Base-by-base conservation (phyloP, 805 yeast species). In the Candida endomychidarum region DNA sequence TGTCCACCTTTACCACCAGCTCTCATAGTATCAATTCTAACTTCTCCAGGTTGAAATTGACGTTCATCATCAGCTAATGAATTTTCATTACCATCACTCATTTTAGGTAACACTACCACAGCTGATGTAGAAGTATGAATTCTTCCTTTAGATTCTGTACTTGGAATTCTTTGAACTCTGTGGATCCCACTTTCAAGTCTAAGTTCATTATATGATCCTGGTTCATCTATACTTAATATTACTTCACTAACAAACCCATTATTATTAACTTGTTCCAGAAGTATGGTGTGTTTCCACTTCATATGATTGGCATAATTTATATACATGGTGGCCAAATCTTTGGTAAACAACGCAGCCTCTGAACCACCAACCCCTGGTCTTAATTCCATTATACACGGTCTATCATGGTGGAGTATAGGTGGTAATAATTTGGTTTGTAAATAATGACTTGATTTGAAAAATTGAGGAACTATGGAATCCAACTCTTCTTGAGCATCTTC, bases 1-100 rank as follows among this genome's bases (percentile, higher is more conserved):
- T 91, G 99, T 0, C 99, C 99, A 41, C 99, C 99, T 48, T 93
- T 84, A 3, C 99, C 99, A 41, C 96, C 81, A 0, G 98, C 87
- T 50, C 99, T 74, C 96, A 91, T 93, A n/a, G 93, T 89, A 58
- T 93, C 99, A 3, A 93, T 80, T 41, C 96, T 74, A 16, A 93
- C 80, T 53, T 93, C 99, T 2, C 86, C 95, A 0, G 90, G 86
- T 14, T 79, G 80, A 60, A 93, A 88, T 41, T 77, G 77, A 29
- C 91, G 66, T 52, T 85, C 91, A 40, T 77, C 78, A 8, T 63
- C 68, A 15, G 60, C 58, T 24, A 70, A 62, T 5, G 78, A 68
- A 24, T 51, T 53, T 45, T 74, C 79, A 15, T 67, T 66, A 2
- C 79, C 80, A 17, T 77, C 79, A 4, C 78, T 79, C 54, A 86